phyloP scores from a whole-genome alignment of 768 basidiomycete species.

The Pulveroboletus ravenelii region DNA sequence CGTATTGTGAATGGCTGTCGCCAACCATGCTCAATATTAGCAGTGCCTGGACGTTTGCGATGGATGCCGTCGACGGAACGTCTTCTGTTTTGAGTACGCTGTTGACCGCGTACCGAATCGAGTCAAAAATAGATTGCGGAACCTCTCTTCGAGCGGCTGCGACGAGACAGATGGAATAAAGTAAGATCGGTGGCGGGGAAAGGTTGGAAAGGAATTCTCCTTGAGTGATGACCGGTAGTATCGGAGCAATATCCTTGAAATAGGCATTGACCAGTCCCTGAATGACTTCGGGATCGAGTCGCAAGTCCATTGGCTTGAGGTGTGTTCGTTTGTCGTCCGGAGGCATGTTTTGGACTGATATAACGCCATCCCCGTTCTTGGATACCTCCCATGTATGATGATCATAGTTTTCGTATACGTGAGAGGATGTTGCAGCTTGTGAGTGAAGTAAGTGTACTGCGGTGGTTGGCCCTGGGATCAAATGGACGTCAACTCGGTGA shows the following conservation, averaged over 20 bases:
- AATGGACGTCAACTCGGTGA: conserved; percentile 28
- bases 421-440: conserved; percentile 77
- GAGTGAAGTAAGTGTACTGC: conserved; percentile 86
- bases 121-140: conserved; percentile 83
- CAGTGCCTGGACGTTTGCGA: conserved; percentile 84
- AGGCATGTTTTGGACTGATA: conserved; percentile 67
- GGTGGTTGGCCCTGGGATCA: conserved; percentile 73
- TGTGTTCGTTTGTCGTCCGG: conserved; percentile 52
- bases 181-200: conserved; percentile 72
- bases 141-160: conserved; percentile 83
- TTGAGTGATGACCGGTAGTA: conserved; percentile 84
- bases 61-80: conserved; percentile 79
- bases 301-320: conserved; percentile 63
- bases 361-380: conserved; percentile 81
- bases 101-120: conserved; percentile 84
- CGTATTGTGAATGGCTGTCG: conserved; percentile 87
- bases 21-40: conserved; percentile 83
- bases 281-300: conserved; percentile 72
- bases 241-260: conserved; percentile 84
- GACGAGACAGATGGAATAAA: conserved; percentile 93
- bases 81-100: conserved; percentile 84
- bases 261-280: conserved; percentile 87
- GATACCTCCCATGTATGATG: conserved; percentile 85
- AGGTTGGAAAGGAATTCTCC: conserved; percentile 78
- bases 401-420: conserved; percentile 84